Percentiles rank a stretch among this genome's conserved stretches.
Evolutionary conservation across 2,329 filamentous ascomycete genomes (phyloP).

Genomic region (Thielaviopsis punctulata): DNA sequence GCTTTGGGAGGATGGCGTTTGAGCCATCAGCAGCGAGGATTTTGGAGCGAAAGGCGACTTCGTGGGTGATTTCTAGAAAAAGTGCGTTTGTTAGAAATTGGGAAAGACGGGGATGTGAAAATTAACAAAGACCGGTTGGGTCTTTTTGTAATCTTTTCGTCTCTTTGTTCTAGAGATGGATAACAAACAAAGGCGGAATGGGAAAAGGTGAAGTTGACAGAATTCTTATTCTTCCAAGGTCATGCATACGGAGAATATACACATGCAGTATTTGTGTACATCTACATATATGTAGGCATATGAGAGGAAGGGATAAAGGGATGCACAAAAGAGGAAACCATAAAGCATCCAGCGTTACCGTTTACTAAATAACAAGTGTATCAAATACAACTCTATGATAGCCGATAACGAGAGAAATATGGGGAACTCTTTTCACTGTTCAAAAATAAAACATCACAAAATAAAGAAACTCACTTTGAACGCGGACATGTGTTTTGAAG

Average conservation of each 20-base stretch:
- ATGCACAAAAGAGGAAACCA: neutral
- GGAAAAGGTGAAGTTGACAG: too few relatives aligned
- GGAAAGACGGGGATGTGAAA: neutral
- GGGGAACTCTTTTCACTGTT: too few relatives aligned
- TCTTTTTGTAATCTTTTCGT: too few relatives aligned
- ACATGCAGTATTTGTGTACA: too few relatives aligned
- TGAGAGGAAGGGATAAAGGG: too few relatives aligned
- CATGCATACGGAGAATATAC: too few relatives aligned
- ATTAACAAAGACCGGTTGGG: neutral
- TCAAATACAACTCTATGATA: neutral
- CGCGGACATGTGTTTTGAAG: neutral
- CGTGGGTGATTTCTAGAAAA: neutral
- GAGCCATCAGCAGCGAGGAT: neutral
- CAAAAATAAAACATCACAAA: neutral
- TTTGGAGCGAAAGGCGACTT: neutral
- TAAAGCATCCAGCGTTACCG: neutral
- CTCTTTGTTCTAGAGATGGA: too few relatives aligned
- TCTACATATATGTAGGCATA: too few relatives aligned
- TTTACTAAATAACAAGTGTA: neutral
- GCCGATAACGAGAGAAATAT: too few relatives aligned
- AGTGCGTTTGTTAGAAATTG: neutral
- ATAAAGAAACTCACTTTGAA: slow-evolving; percentile 1
- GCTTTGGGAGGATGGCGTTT: neutral
- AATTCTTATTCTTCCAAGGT: too few relatives aligned
- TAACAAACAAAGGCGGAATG: too few relatives aligned